Conservation (phyloP, 768 basidiomycete species). For the Tephrocybe sp. region DNA sequence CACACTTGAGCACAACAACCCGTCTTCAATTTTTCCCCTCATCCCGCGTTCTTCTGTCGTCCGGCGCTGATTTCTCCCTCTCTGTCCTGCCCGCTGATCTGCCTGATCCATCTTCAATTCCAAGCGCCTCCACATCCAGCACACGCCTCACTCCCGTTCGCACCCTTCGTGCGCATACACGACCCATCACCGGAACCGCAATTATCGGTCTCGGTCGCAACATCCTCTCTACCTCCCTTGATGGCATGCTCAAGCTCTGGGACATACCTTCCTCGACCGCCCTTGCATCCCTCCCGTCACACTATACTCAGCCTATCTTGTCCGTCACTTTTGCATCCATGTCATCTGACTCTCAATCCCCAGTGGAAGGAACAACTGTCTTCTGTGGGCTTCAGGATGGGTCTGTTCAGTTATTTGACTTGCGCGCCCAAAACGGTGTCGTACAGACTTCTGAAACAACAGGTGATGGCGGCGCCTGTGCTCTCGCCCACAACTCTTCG, state of each 20-base stretch:
- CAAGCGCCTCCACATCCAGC: slow-evolving; percentile 21
- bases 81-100: slow-evolving; percentile 64
- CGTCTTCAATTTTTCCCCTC: slow-evolving; percentile 69
- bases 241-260: slow-evolving; percentile 73
- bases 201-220: slow-evolving; percentile 70
- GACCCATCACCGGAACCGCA: slow-evolving; percentile 59
- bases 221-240: slow-evolving; percentile 65
- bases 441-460: slow-evolving; percentile 13
- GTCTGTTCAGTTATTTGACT: slow-evolving; percentile 55
- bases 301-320: slow-evolving; percentile 36
- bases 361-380: slow-evolving; percentile 38
- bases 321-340: slow-evolving; percentile 43
- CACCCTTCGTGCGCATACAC: slow-evolving; percentile 64
- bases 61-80: slow-evolving; percentile 67
- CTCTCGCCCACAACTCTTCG: slow-evolving; percentile 32
- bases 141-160: slow-evolving; percentile 52
- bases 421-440: slow-evolving; percentile 38
- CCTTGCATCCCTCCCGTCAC: slow-evolving; percentile 43
- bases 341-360: slow-evolving; percentile 19
- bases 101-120: slow-evolving; percentile 19
- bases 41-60: slow-evolving; percentile 67
- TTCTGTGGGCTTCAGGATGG: slow-evolving; percentile 60
- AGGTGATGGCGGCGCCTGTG: slow-evolving; percentile 46
- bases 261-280: slow-evolving; percentile 58
- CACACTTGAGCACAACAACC: slow-evolving; percentile 56